Conservation (phyloP, 106 monocot genomes). For the Alisma plantagoaquatica region DNA sequence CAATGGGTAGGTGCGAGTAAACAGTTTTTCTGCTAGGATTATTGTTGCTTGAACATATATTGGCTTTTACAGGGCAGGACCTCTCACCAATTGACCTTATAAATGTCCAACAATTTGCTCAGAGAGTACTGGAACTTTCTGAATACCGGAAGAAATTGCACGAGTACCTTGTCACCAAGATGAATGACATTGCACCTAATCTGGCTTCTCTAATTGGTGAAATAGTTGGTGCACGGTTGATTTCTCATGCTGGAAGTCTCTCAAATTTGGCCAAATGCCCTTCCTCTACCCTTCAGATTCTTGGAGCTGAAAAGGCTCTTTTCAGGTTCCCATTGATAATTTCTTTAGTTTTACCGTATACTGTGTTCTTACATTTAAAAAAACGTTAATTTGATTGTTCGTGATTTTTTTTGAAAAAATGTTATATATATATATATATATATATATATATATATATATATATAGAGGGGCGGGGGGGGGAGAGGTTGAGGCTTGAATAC, state of each 20-base stretch:
- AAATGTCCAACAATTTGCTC: conserved; percentile 76
- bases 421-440: too few relatives aligned
- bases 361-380: too few relatives aligned
- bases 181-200: too few relatives aligned
- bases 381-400: too few relatives aligned
- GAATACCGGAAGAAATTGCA: conserved; percentile 67
- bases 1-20: conserved; percentile 51
- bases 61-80: conserved; percentile 62
- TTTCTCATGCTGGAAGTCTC: conserved; percentile 87
- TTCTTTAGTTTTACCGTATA: neutral
- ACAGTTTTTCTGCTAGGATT: neutral
- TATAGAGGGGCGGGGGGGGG: too few relatives aligned
- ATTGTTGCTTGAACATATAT: neutral
- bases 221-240: conserved; percentile 72
- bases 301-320: conserved; percentile 89
- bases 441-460: too few relatives aligned
- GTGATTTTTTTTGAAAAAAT: too few relatives aligned
- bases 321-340: conserved; percentile 50
- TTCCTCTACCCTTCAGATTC: conserved; percentile 82
- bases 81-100: conserved; percentile 76
- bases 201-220: conserved; percentile 75
- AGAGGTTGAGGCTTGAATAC: too few relatives aligned
- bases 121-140: conserved; percentile 68
- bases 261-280: conserved; percentile 81
- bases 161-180: conserved; percentile 74